A percentile compares a stretch with the other conserved stretches of the same genome.
Conservation (phyloP, 495 filamentous ascomycete genomes). For the Paragyromitra xinjiangensis region DNA sequence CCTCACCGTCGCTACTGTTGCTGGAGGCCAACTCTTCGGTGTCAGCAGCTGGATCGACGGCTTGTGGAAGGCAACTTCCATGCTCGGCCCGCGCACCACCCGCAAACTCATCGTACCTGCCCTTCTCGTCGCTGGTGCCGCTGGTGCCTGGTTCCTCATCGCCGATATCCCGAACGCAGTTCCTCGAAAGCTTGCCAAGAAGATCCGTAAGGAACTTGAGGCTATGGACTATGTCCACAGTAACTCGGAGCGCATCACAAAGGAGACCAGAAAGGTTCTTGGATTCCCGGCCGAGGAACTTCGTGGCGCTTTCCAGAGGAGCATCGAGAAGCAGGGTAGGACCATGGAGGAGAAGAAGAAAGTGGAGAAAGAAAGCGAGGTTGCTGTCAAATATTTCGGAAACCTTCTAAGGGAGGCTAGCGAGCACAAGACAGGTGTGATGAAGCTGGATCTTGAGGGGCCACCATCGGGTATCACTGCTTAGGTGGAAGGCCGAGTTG, state of each 20-base stretch:
- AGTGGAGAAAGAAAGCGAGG: slow-evolving; percentile 75
- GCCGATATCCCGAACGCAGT: slow-evolving; percentile 86
- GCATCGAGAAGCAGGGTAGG: slow-evolving; percentile 78
- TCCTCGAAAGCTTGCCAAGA: slow-evolving; percentile 82
- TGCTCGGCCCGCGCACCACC: slow-evolving; percentile 85
- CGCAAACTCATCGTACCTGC: slow-evolving; percentile 83
- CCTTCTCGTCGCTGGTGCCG: slow-evolving; percentile 76
- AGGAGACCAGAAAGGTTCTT: slow-evolving; percentile 85
- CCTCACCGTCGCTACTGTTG: slow-evolving; percentile 85
- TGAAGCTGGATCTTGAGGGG: slow-evolving; percentile 82
- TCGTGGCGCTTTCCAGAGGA: slow-evolving; percentile 77
- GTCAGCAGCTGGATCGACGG: slow-evolving; percentile 90
- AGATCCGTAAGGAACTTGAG: slow-evolving; percentile 79
- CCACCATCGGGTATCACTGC: slow-evolving; percentile 28
- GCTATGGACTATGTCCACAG: slow-evolving; percentile 89
- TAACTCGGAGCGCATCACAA: slow-evolving; percentile 82
- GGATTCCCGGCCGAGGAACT: slow-evolving; percentile 84
- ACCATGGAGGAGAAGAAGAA: slow-evolving; percentile 82
- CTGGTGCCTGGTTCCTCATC: slow-evolving; percentile 80
- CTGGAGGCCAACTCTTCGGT: slow-evolving; percentile 81
- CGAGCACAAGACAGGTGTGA: slow-evolving; percentile 75
- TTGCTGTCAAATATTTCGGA: slow-evolving; percentile 83
- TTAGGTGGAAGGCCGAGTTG: slow-evolving; percentile 12
- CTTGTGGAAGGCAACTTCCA: slow-evolving; percentile 75
- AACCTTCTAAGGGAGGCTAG: slow-evolving; percentile 81